Conservation (phyloP, 2,329 filamentous ascomycete species). For the Diaporthe velutina region DNA sequence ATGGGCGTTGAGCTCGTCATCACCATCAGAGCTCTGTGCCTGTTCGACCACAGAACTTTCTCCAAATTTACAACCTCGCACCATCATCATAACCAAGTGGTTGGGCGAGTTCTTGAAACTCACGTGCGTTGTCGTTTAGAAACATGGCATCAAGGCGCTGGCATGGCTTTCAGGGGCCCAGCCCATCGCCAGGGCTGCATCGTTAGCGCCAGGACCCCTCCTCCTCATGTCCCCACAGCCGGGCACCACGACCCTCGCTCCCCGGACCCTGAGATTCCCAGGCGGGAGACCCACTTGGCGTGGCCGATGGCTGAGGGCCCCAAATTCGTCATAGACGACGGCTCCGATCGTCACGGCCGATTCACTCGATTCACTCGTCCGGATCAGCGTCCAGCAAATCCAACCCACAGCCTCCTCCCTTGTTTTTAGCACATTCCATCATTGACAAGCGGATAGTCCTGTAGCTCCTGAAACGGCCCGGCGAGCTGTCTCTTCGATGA, state of each 20-base stretch:
- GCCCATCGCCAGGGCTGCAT: slow-evolving; percentile 13
- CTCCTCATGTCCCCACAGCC: not conserved
- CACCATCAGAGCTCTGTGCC: not conserved
- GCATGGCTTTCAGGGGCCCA: not conserved
- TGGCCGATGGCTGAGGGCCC: slow-evolving; percentile 1
- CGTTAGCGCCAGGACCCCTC: not conserved
- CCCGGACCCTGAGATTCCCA: slow-evolving; percentile 20
- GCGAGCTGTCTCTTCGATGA: not conserved
- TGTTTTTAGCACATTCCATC: not conserved
- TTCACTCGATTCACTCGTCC: slow-evolving; percentile 20
- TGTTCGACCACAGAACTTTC: not conserved
- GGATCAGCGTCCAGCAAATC: slow-evolving; percentile 1
- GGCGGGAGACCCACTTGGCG: slow-evolving; percentile 2
- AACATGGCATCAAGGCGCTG: not conserved
- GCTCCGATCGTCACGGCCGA: slow-evolving; percentile 29
- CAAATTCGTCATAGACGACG: slow-evolving; percentile 22
- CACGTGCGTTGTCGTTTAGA: not conserved
- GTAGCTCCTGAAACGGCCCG: slow-evolving; percentile 4
- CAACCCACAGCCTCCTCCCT: no score
- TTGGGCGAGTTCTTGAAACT: not conserved
- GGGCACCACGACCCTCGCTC: not conserved
- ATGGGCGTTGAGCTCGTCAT: not conserved
- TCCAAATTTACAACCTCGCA: not conserved
- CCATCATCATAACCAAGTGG: no score
- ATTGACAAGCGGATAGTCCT: not conserved